Conservation (phyloP, 306 rosid genomes). For the Glycine soja region DNA sequence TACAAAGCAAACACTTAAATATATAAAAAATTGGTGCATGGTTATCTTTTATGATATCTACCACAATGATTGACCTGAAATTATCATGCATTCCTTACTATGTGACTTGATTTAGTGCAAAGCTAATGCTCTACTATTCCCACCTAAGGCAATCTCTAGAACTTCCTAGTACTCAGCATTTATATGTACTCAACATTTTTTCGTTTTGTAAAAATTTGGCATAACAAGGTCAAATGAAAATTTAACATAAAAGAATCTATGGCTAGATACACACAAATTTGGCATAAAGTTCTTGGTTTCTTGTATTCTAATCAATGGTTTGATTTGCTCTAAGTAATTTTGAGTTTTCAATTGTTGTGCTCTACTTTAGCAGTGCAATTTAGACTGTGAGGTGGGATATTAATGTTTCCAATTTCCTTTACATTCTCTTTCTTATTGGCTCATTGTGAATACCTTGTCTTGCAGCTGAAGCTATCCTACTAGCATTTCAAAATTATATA, state of each 20-base stretch:
- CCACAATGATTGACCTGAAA: no score
- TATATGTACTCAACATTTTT: no score
- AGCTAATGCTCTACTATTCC: no score
- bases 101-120: no score
- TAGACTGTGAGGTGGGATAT: neutral
- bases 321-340: constrained; percentile 41
- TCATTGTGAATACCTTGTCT: constrained; percentile 46
- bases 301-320: constrained; percentile 19
- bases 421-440: neutral
- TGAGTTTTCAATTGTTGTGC: constrained; percentile 19
- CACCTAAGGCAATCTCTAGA: no score
- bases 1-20: no score
- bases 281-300: neutral
- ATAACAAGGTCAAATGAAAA: no score
- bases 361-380: constrained; percentile 14
- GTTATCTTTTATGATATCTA: no score
- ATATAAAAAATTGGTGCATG: no score
- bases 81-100: no score
- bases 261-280: neutral
- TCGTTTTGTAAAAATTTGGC: no score
- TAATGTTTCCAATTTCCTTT: neutral
- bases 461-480: constrained; percentile 86
- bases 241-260: neutral
- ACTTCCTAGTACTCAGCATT: no score
- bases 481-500: constrained; percentile 97